A percentile compares a stretch with the other conserved stretches of the same genome.
phyloP scores from a whole-genome alignment of 139 green algal genomes.

The Chlorella sp. region DNA sequence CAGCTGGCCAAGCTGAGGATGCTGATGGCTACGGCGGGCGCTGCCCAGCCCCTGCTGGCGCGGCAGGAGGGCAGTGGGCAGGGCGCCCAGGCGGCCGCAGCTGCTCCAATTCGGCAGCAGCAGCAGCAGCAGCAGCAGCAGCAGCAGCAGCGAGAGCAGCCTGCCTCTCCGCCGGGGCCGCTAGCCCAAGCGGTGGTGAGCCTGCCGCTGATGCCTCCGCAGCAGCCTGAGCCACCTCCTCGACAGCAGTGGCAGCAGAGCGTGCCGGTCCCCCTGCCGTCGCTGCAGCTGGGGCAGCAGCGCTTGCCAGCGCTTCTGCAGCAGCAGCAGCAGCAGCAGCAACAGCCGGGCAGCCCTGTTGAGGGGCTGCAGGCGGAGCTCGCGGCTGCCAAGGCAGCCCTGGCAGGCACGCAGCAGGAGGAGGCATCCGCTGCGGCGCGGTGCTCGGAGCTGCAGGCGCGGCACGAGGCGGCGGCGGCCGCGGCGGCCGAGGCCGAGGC shows the following conservation, averaged over 20 bases:
- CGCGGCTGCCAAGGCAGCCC: neutral
- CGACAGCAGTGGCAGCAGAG: neutral
- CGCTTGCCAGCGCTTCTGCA: neutral
- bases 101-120: too few relatives aligned
- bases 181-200: too few relatives aligned
- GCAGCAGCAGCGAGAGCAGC: too few relatives aligned
- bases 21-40: too few relatives aligned
- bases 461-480: neutral
- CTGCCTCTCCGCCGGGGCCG: too few relatives aligned
- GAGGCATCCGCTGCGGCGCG: neutral
- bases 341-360: neutral
- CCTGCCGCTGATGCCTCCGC: too few relatives aligned
- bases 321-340: neutral
- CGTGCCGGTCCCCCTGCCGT: neutral
- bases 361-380: neutral
- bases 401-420: neutral
- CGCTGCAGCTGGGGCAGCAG: neutral
- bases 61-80: too few relatives aligned
- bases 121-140: too few relatives aligned
- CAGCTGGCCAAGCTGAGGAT: too few relatives aligned
- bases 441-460: neutral
- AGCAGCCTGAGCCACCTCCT: too few relatives aligned
- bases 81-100: too few relatives aligned
- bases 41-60: too few relatives aligned
- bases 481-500: neutral